Evolutionary conservation across 176 grass and related monocot genomes (phyloP).

Genomic region (Stipa capillata): DNA sequence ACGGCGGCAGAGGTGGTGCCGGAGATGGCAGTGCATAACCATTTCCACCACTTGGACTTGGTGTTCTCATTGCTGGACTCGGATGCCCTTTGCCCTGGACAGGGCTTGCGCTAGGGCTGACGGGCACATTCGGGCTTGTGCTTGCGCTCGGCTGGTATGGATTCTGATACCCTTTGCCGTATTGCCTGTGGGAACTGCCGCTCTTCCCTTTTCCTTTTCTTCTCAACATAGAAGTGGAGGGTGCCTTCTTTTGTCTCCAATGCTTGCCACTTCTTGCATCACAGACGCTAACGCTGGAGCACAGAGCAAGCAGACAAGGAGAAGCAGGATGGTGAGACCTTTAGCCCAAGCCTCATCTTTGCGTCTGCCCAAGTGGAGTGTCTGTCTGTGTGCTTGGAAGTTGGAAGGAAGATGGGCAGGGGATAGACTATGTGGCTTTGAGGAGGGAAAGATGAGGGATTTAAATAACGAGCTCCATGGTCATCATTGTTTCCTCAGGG

Average conservation of each 20-base stretch:
- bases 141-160: slow-evolving; percentile 27
- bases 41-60: slow-evolving; percentile 25
- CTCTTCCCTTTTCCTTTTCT: slow-evolving; percentile 66
- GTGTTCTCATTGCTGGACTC: slow-evolving; percentile 22
- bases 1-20: background rate
- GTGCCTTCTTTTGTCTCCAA: slow-evolving; percentile 43
- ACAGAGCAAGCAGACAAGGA: slow-evolving; percentile 33
- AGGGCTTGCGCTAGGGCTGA: slow-evolving; percentile 11
- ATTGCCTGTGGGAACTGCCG: slow-evolving; percentile 19
- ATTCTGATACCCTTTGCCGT: slow-evolving; percentile 9
- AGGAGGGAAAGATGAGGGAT: slow-evolving; percentile 15
- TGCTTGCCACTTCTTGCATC: slow-evolving; percentile 58
- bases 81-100: background rate
- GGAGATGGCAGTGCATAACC: background rate
- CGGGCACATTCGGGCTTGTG: background rate
- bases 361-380: slow-evolving; percentile 3
- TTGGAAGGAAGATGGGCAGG: background rate
- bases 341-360: slow-evolving; percentile 38
- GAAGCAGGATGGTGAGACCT: slow-evolving; percentile 42
- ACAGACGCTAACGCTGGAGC: slow-evolving; percentile 28
- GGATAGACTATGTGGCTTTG: background rate
- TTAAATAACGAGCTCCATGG: slow-evolving; percentile 53
- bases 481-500: slow-evolving; percentile 3
- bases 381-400: background rate
- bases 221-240: slow-evolving; percentile 32